phyloP scores from a whole-genome alignment of 1,284 basidiomycete genomes.

The Entoloma clypeatum region DNA sequence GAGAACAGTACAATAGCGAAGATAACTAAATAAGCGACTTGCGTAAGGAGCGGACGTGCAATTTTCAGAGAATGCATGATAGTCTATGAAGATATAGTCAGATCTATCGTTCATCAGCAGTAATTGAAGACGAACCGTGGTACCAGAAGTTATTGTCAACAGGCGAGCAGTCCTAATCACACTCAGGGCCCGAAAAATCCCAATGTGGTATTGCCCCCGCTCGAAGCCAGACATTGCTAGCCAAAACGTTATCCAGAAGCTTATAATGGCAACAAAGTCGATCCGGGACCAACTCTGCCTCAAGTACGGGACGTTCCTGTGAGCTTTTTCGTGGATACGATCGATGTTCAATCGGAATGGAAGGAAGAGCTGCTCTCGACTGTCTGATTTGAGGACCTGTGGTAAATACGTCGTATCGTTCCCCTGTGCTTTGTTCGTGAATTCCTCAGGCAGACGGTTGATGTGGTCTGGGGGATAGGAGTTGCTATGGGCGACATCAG shows the following conservation, averaged over 20 bases:
- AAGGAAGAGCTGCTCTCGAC: conserved; percentile 45
- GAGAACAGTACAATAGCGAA: conserved; percentile 91
- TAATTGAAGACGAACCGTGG: conserved; percentile 56
- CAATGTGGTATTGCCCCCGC: conserved; percentile 66
- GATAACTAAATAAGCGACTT: conserved; percentile 87
- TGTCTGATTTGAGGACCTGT: conserved; percentile 45
- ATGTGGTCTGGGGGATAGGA: conserved; percentile 5
- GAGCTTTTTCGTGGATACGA: conserved; percentile 49
- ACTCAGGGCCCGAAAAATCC: conserved; percentile 86
- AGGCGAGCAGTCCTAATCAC: conserved; percentile 84
- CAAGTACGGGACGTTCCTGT: conserved; percentile 76
- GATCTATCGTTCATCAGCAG: background rate
- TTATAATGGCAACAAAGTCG: conserved; percentile 80
- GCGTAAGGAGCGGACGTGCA: conserved; percentile 83
- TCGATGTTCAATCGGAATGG: conserved; percentile 67
- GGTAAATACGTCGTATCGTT: conserved; percentile 44
- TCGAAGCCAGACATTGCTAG: conserved; percentile 71
- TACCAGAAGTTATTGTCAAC: conserved; percentile 88
- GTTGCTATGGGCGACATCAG: conserved; percentile 19
- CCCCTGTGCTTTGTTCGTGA: conserved; percentile 14
- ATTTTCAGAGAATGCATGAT: conserved; percentile 93
- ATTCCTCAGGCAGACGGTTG: conserved; percentile 18
- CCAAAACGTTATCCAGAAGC: conserved; percentile 80
- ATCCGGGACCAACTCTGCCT: conserved; percentile 94
- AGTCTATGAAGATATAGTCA: conserved; percentile 46